Evolutionary conservation across 306 rosid species (phyloP), one percentile per base, ranked within the genome.

Genomic region (Castanea mollissima): DNA sequence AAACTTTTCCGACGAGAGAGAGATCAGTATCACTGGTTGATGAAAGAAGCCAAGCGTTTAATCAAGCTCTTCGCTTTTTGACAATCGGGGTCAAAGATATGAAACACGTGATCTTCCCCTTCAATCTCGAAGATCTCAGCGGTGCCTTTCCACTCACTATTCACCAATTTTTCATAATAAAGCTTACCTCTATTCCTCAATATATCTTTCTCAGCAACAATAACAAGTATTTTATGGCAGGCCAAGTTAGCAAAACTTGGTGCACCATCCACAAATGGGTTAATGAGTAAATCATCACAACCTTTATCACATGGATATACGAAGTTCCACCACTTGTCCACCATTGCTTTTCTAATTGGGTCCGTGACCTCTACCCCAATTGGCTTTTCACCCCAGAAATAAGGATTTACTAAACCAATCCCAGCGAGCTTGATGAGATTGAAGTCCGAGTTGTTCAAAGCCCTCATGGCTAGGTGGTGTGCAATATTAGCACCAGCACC

Each of bases 301-400:
- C 82, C 93, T 82, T 86, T 89, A 14, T 87, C 88, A 0, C 97
- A 92, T 19, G 93, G 92, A 79, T 97, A 92, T 1, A 87, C 95
- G 14, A 87, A 91, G 23, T 13, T 81, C 99, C 99, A 94, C 99
- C 99, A 94, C 32, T 35, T 58, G 25, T 92, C 97, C 84, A 94
- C 97, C 97, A 86, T 86, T 8, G 71, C 79, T 74, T 70, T 91
- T 72, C 92, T 86, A 20, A 34, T 74, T 0, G 16, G 16, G 67
- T 94, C 95, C 4, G 20, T 52, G 4, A 78, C 78, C 83, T 94
- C 99, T 49, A 62, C 35, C 1, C 97, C 99, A 38, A 92, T 83
- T 1, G 93, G 86, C 34, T 83, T 83, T 35, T 86, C 60, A 1
- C 97, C 99, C 99, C 97, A 94, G 76, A 92, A 94, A 44, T 92